Evolutionary conservation across 108 stramenopile genomes (phyloP).

Genomic region (Epithemia pelagica): DNA sequence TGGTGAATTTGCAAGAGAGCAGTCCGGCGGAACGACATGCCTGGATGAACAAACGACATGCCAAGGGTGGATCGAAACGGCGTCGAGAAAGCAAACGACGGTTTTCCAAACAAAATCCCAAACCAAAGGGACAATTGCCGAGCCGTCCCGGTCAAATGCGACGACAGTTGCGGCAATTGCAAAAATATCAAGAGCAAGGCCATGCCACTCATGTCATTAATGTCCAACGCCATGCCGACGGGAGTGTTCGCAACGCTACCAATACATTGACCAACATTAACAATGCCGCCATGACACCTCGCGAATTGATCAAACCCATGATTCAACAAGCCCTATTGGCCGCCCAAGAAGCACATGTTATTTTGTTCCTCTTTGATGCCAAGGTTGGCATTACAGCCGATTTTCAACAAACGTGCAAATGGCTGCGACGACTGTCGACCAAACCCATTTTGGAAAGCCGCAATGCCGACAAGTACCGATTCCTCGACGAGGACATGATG

Average conservation of each 20-base stretch:
- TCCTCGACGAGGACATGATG: neutral
- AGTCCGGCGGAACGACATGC: neutral
- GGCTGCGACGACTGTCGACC: slow-evolving; percentile 62
- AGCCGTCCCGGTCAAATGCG: neutral
- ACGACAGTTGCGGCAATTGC: neutral
- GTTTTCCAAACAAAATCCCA: neutral
- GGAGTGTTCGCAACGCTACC: neutral
- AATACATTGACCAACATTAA: neutral
- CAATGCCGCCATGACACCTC: slow-evolving; percentile 1
- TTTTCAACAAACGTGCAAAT: slow-evolving; percentile 57
- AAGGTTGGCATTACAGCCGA: slow-evolving; percentile 61
- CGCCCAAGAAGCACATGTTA: slow-evolving; percentile 56
- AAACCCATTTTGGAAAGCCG: neutral
- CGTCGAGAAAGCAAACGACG: too few species aligned
- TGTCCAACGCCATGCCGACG: neutral
- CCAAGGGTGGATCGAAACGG: too few species aligned
- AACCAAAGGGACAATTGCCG: neutral
- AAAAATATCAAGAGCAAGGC: too few species aligned
- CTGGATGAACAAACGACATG: neutral
- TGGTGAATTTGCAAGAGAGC: neutral
- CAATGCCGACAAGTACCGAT: neutral
- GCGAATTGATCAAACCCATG: slow-evolving; percentile 33
- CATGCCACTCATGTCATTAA: neutral
- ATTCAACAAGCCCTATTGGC: slow-evolving; percentile 78
- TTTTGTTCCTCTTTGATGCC: slow-evolving; percentile 80